phyloP scores from a whole-genome alignment of 345 rosid species.

The Eucalyptus virginea region DNA sequence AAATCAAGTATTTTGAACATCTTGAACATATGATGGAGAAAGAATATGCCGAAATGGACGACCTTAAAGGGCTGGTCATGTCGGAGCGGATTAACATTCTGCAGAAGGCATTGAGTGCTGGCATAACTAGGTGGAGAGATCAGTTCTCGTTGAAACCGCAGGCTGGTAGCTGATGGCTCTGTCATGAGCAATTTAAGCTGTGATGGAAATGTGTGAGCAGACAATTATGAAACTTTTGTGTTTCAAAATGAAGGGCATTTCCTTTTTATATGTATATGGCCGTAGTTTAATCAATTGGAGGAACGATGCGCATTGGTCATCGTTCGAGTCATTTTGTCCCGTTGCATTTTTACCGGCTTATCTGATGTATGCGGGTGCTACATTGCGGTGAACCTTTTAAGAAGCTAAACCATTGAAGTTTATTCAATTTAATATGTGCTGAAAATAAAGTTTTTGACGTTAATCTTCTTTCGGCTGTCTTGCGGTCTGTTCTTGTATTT shows the following conservation, averaged over 20 bases:
- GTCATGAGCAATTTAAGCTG: background rate
- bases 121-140: constrained; percentile 58
- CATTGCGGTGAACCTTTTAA: background rate
- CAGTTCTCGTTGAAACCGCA: background rate
- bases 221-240: background rate
- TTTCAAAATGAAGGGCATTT: background rate
- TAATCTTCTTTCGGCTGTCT: background rate
- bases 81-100: constrained; percentile 38
- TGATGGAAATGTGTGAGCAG: background rate
- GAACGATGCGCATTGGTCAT: background rate
- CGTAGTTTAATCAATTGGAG: background rate
- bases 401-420: background rate
- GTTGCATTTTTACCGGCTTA: background rate
- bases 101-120: constrained; percentile 26
- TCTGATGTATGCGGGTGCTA: background rate
- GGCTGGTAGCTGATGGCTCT: background rate
- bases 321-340: background rate
- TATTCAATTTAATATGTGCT: background rate
- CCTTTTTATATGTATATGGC: background rate
- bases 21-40: constrained; percentile 73
- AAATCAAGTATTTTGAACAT: constrained; percentile 54
- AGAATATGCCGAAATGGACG: constrained; percentile 48
- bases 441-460: background rate
- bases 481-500: background rate
- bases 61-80: constrained; percentile 29